Percentiles rank a stretch among this genome's conserved stretches.
Conservation (phyloP, 495 filamentous ascomycete genomes). For the Cercophora scortea region DNA sequence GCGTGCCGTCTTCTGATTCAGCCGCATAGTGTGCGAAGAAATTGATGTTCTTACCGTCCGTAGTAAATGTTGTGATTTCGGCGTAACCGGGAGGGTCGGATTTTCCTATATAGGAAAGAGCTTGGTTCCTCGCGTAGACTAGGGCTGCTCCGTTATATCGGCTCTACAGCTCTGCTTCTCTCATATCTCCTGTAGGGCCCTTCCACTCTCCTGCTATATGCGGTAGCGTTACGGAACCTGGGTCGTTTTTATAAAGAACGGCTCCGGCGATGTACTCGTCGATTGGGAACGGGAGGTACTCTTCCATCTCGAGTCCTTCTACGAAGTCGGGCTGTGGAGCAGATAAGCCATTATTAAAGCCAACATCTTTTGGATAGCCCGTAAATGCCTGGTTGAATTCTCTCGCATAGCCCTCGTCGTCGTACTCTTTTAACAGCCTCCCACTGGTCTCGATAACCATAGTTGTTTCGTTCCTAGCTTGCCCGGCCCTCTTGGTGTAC, state of each 20-base stretch:
- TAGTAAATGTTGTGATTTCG: slow-evolving; percentile 24
- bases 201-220: slow-evolving; percentile 31
- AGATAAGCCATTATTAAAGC: slow-evolving; percentile 26
- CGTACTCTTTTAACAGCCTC: slow-evolving; percentile 16
- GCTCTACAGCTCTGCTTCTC: slow-evolving; percentile 16
- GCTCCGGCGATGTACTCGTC: slow-evolving; percentile 20
- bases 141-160: not conserved
- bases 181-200: slow-evolving; percentile 13
- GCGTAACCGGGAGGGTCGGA: slow-evolving; percentile 20
- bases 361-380: slow-evolving; percentile 17
- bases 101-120: slow-evolving; percentile 6
- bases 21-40: slow-evolving; percentile 27
- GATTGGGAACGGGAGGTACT: slow-evolving; percentile 22
- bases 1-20: slow-evolving; percentile 11
- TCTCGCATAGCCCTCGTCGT: slow-evolving; percentile 5
- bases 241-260: slow-evolving; percentile 18
- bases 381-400: slow-evolving; percentile 19
- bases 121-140: not conserved
- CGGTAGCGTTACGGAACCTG: slow-evolving; percentile 16
- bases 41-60: slow-evolving; percentile 23
- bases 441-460: slow-evolving; percentile 6
- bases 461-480: slow-evolving; percentile 17
- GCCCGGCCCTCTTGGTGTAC: slow-evolving; percentile 10
- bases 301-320: too few relatives aligned
- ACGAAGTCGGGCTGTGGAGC: slow-evolving; percentile 22